Percentiles rank a stretch among this genome's conserved stretches.
Evolutionary conservation across 306 rosid species (phyloP).

Genomic region (Cicer pinnatifidum): DNA sequence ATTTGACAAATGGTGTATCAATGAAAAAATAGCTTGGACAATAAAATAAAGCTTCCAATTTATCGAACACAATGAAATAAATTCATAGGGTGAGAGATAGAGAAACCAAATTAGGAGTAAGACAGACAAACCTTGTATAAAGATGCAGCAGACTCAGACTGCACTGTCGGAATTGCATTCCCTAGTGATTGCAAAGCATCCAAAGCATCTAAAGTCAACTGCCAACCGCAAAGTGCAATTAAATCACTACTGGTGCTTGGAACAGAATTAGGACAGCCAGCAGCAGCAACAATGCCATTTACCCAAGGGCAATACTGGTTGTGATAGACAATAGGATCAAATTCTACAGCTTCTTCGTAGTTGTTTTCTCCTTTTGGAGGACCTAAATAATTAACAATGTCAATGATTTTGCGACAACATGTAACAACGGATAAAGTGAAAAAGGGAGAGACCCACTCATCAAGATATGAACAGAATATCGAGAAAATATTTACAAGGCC

Average conservation of each 20-base stretch:
- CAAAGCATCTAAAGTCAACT: conserved; percentile 89
- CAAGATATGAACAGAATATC: background rate
- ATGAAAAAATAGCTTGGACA: conserved; percentile 7
- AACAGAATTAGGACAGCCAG: conserved; percentile 68
- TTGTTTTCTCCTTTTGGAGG: conserved; percentile 93
- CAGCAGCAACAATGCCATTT: conserved; percentile 97
- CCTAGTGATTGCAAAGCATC: conserved; percentile 76
- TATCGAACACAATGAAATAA: conserved; percentile 10
- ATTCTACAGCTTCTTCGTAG: conserved; percentile 81
- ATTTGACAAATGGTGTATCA: conserved; percentile 7
- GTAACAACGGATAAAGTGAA: background rate
- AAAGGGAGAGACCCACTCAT: conserved; percentile 3
- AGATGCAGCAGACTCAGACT: conserved; percentile 98
- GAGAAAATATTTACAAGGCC: conserved; percentile 9
- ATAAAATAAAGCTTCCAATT: conserved; percentile 32
- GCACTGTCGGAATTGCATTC: conserved; percentile 70
- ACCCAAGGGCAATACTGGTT: conserved; percentile 98
- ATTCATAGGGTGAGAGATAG: background rate
- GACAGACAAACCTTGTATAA: conserved; percentile 75
- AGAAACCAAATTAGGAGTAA: conserved; percentile 28
- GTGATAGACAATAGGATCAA: conserved; percentile 90
- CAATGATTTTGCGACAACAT: conserved; percentile 38
- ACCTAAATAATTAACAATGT: conserved; percentile 55
- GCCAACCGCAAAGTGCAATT: conserved; percentile 90
- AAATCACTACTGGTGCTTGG: conserved; percentile 63